phyloP scores from a whole-genome alignment of 805 yeast genomes.

The Starmerella apis region DNA sequence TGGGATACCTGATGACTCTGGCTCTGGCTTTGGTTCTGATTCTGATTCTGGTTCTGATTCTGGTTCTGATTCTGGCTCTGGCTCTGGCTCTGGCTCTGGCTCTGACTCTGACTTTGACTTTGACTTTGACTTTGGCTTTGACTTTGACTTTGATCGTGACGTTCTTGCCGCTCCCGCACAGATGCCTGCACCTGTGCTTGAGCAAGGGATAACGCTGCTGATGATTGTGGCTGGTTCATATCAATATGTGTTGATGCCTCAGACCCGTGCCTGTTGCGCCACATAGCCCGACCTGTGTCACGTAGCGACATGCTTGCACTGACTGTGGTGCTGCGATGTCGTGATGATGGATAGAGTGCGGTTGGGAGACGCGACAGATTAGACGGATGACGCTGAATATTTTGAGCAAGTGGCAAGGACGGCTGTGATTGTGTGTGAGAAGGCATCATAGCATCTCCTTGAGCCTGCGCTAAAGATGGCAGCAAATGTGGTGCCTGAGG shows the following conservation, averaged over 20 bases:
- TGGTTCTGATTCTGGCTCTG: not conserved
- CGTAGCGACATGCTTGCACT: slow-evolving; percentile 7
- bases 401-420: not conserved
- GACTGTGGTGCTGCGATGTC: slow-evolving; percentile 15
- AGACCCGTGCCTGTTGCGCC: slow-evolving; percentile 2
- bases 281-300: not conserved
- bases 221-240: not conserved
- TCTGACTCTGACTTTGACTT: not conserved
- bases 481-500: not conserved
- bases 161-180: not conserved
- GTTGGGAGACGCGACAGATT: slow-evolving; percentile 4
- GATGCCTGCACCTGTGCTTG: slow-evolving; percentile 9
- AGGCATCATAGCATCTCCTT: not conserved
- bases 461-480: not conserved
- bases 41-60: not conserved
- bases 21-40: not conserved
- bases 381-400: not conserved
- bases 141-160: not conserved
- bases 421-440: slow-evolving; percentile 1
- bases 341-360: slow-evolving; percentile 1
- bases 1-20: not conserved
- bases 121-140: not conserved
- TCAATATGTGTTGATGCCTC: not conserved
- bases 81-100: not conserved
- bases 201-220: not conserved